Percentiles rank a stretch among this genome's conserved stretches.
These are phyloP conservation scores for Colletotrichum liriopes DNA, from an alignment of 2,329 filamentous ascomycete species.

Conservation along the genomic window DNA sequence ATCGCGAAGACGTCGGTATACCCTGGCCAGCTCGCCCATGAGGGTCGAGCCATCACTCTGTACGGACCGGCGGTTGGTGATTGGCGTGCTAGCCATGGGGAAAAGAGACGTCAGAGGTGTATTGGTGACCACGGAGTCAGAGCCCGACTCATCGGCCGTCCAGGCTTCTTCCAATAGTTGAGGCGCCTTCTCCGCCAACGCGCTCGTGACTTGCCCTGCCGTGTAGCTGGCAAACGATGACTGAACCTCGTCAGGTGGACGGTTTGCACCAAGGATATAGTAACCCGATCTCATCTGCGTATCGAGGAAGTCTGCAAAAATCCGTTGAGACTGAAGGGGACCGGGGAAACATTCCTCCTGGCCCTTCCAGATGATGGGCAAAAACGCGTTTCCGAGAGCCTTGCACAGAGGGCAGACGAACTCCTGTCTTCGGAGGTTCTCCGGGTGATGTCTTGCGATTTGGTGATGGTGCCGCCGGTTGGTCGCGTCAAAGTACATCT, in stretches of 20 bases:
- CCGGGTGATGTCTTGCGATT: conserved; percentile 94
- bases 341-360: conserved; percentile 88
- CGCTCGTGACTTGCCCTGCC: conserved; percentile 54
- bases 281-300: conserved; percentile 66
- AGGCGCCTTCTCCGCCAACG: conserved; percentile 57
- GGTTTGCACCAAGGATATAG: conserved; percentile 56
- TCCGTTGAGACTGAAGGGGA: conserved; percentile 71
- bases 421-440: conserved; percentile 83
- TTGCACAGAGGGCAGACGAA: conserved; percentile 98
- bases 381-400: conserved; percentile 92
- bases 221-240: conserved; percentile 58
- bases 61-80: conserved; percentile 53
- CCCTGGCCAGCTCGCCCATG: conserved; percentile 70
- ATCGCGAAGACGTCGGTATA: conserved; percentile 74
- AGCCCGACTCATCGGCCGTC: conserved; percentile 55
- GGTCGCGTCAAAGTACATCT: conserved; percentile 89
- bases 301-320: conserved; percentile 80
- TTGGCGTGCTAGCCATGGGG: conserved; percentile 55
- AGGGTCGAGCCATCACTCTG: conserved; percentile 55
- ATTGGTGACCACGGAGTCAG: conserved; percentile 53
- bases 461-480: conserved; percentile 89
- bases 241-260: conserved; percentile 53
- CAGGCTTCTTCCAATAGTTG: conserved; percentile 59
- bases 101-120: conserved; percentile 62
- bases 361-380: conserved; percentile 96